These are phyloP conservation scores for Dendrothele bispora DNA, from an alignment of 768 basidiomycete species.

Conservation along the genomic window DNA sequence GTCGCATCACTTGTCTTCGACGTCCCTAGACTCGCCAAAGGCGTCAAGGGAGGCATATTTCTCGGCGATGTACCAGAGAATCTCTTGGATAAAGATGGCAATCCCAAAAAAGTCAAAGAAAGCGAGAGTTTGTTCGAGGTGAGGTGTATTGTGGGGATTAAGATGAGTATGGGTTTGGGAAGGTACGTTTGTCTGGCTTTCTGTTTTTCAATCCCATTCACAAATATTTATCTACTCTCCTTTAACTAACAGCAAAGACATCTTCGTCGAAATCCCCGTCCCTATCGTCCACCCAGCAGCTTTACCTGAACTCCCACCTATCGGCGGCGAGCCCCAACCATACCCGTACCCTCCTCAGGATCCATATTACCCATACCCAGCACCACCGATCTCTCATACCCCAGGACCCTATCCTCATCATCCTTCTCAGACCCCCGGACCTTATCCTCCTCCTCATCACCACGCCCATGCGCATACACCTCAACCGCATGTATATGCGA, in stretches of 20 bases:
- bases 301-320: slow-evolving; percentile 40
- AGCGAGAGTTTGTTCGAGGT: slow-evolving; percentile 70
- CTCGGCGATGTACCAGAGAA: slow-evolving; percentile 50
- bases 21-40: slow-evolving; percentile 65
- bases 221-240: slow-evolving; percentile 6
- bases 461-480: slow-evolving; percentile 4
- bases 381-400: neutral
- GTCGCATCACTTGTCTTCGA: slow-evolving; percentile 80
- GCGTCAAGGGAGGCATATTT: slow-evolving; percentile 61
- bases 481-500: too few species aligned
- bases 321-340: slow-evolving; percentile 19
- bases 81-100: too few species aligned
- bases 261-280: slow-evolving; percentile 63
- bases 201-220: slow-evolving; percentile 3
- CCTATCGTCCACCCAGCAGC: slow-evolving; percentile 65
- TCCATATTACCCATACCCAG: slow-evolving; percentile 19
- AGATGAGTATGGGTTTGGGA: slow-evolving; percentile 68
- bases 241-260: slow-evolving; percentile 72
- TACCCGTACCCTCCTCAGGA: slow-evolving; percentile 7
- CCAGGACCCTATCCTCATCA: neutral
- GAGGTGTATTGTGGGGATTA: slow-evolving; percentile 59
- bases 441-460: slow-evolving; percentile 13
- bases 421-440: slow-evolving; percentile 2
- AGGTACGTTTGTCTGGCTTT: slow-evolving; percentile 43
- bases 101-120: slow-evolving; percentile 20